Percentiles rank a stretch among this genome's conserved stretches.
phyloP scores from a whole-genome alignment of 23 red algal species.

The Cyanidioschyzon merolae region DNA sequence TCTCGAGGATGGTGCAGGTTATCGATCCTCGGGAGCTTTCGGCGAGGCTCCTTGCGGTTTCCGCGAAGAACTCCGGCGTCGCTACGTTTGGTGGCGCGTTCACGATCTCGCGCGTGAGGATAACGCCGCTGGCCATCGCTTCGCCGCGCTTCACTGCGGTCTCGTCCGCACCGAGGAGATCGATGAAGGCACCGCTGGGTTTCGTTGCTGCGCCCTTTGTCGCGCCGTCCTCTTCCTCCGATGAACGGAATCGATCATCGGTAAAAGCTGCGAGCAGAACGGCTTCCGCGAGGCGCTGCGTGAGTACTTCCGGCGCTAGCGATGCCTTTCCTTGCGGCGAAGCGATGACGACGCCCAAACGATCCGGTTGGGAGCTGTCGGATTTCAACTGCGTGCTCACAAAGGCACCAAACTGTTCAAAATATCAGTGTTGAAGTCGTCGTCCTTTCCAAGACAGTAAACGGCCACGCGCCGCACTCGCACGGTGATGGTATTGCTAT shows the following conservation, averaged over 20 bases:
- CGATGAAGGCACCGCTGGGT: not conserved
- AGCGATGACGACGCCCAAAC: conserved; percentile 27
- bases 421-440: conserved; percentile 22
- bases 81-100: conserved; percentile 74
- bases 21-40: conserved; percentile 16
- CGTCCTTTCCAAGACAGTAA: conserved; percentile 52
- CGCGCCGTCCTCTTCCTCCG: not conserved
- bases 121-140: conserved; percentile 3
- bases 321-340: not conserved
- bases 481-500: not conserved
- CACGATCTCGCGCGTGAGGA: conserved; percentile 62
- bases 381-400: conserved; percentile 27
- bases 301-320: not conserved
- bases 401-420: conserved; percentile 25
- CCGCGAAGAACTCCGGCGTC: conserved; percentile 57
- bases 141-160: not conserved
- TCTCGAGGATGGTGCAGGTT: conserved; percentile 52
- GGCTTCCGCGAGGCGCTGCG: conserved; percentile 26
- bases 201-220: not conserved
- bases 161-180: not conserved
- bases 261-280: conserved; percentile 34
- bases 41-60: conserved; percentile 49
- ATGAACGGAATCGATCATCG: conserved; percentile 32
- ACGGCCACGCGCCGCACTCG: conserved; percentile 29
- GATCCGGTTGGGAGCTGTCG: conserved; percentile 23